A percentile compares a stretch with the other conserved stretches of the same genome.
These are phyloP conservation scores for Quercus ilex DNA, from an alignment of 306 rosid species.

Conservation along the genomic window DNA sequence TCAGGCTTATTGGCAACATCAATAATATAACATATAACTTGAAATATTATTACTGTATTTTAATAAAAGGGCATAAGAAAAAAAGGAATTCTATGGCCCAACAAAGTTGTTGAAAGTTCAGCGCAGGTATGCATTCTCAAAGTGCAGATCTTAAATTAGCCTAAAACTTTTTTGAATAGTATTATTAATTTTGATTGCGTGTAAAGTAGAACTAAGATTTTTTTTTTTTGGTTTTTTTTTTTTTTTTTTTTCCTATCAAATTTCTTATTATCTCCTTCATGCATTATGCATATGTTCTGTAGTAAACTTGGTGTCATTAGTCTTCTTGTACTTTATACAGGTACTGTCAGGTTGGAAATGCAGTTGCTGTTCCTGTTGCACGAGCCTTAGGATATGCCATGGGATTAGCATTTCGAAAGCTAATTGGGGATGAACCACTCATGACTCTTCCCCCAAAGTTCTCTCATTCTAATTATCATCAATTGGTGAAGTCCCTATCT, in stretches of 20 bases:
- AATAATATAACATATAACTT: not conserved
- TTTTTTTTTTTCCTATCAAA: not conserved
- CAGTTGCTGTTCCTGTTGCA: conserved; percentile 72
- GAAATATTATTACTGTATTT: not conserved
- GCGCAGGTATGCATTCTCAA: not conserved
- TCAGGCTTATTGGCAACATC: not conserved
- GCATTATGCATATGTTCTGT: not conserved
- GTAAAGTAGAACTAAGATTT: not conserved
- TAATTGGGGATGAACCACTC: conserved; percentile 45
- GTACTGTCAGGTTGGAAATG: conserved; percentile 89
- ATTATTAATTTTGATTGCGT: not conserved
- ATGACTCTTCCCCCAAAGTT: conserved; percentile 69
- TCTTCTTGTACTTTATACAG: conserved; percentile 34
- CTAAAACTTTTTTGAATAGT: not conserved
- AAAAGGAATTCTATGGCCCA: not conserved
- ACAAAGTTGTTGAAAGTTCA: not conserved
- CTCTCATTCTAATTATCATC: conserved; percentile 63
- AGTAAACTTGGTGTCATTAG: not conserved
- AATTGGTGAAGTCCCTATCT: conserved; percentile 33
- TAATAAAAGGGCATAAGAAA: not conserved
- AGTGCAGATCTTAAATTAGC: not conserved
- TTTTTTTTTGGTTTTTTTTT: no score
- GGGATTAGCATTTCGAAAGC: conserved; percentile 65
- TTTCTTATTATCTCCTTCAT: not conserved
- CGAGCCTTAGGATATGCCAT: conserved; percentile 75